A percentile compares a stretch with the other conserved stretches of the same genome.
These are phyloP conservation scores for Leishmania tropica DNA, from an alignment of 208 protist genomes.

Conservation along the genomic window DNA sequence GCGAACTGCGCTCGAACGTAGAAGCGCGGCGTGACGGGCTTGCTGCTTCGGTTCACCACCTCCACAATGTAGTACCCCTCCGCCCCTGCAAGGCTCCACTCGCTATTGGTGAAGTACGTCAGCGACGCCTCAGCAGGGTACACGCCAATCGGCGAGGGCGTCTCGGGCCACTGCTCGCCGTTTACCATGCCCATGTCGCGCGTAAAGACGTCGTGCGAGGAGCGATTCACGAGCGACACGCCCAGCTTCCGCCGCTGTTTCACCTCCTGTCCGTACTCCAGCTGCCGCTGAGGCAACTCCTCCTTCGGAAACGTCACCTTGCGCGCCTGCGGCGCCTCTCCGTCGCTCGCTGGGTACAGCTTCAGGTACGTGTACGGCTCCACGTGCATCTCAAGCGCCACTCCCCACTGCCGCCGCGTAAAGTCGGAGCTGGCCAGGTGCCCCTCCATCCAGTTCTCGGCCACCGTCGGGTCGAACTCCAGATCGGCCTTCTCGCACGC, in stretches of 20 bases:
- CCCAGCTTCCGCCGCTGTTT: conserved; percentile 56
- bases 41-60: conserved; percentile 47
- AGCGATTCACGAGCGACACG: conserved; percentile 58
- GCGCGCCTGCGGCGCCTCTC: background rate
- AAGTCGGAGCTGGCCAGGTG: conserved; percentile 18
- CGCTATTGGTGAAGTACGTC: conserved; percentile 63
- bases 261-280: conserved; percentile 49
- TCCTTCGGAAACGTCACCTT: conserved; percentile 36
- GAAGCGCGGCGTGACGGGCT: conserved; percentile 35
- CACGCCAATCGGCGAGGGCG: conserved; percentile 46
- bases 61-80: conserved; percentile 73
- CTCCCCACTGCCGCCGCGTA: conserved; percentile 36
- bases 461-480: conserved; percentile 48
- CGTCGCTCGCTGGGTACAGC: conserved; percentile 32
- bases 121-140: conserved; percentile 61
- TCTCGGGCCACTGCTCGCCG: conserved; percentile 53
- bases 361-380: conserved; percentile 48
- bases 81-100: conserved; percentile 70
- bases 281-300: conserved; percentile 52
- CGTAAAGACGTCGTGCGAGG: conserved; percentile 38
- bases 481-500: conserved; percentile 33
- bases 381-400: conserved; percentile 46
- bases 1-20: conserved; percentile 75
- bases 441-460: conserved; percentile 52
- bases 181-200: conserved; percentile 45